Base-by-base conservation (phyloP, 257 asterid genomes). In the Nicotiana undulata region DNA sequence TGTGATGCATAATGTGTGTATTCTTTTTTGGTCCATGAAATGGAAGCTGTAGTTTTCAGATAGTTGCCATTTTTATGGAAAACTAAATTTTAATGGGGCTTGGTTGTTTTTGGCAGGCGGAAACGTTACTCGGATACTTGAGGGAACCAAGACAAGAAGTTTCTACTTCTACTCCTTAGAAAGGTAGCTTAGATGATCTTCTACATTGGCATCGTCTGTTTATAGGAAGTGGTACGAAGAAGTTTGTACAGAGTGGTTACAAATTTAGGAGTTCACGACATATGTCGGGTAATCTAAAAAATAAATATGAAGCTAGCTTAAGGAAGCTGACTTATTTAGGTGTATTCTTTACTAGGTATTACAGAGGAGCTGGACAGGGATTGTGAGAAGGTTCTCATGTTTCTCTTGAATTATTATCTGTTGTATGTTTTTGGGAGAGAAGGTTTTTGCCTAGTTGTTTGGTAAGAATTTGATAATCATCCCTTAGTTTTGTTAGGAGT, bases 101-200 rank as follows among this genome's bases (percentile, higher is more conserved):
- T 64, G 63, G 31, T 79, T 44, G 24, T 55, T 83, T 78, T 85
- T 87, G 86, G 85, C 97, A 95, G 99, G 98, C 97, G 79, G 99
- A 95, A 83, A 91, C 89, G 49, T 95, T 95, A 79, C 97, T 95
- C 40, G 95, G 90, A 78, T 90, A 89, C 89, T 89, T 95, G 92
- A 92, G 99, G 88, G 99, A 94, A 85, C 90, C 96, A 77, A 95
- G 99, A 80, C 96, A 90, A 51, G 98, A 91, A 85, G 97, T 94
- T 85, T 93, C 94, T 32, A 85, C 92, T 51, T 91, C 96, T 59
- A 89, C 90, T 49, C 93, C 96, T 60, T 87, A 87, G 86, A 46
- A 80, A 80, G 79, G 82, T 83, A 79, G 56, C 60, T 67, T 83
- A 83, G 86, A 81, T 77, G 83, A 72, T 78, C 67, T 81, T 63